phyloP scores from a whole-genome alignment of 805 yeast genomes.

The Suhomyces emberorum region DNA sequence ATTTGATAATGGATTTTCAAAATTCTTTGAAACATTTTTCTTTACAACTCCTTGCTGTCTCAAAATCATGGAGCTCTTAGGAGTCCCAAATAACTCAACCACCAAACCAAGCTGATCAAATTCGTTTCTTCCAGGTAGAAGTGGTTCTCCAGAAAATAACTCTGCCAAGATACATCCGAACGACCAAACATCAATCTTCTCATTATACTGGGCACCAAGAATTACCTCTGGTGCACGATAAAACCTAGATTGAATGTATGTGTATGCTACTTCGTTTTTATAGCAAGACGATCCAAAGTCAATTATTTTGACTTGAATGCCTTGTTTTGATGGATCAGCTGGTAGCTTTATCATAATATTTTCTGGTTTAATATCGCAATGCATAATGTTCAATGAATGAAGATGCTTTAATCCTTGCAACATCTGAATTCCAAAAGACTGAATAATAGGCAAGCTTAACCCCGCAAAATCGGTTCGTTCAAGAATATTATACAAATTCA shows the following conservation, averaged over 20 bases:
- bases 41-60: slow-evolving; percentile 37
- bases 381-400: slow-evolving; percentile 58
- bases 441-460: slow-evolving; percentile 38
- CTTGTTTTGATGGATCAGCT: slow-evolving; percentile 10
- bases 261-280: slow-evolving; percentile 40
- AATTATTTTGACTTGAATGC: slow-evolving; percentile 59
- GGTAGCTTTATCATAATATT: slow-evolving; percentile 60
- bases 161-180: slow-evolving; percentile 44
- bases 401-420: slow-evolving; percentile 58
- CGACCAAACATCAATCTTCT: slow-evolving; percentile 52
- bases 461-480: slow-evolving; percentile 52
- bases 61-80: slow-evolving; percentile 38
- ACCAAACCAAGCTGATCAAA: slow-evolving; percentile 44
- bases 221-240: slow-evolving; percentile 79
- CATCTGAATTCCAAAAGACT: slow-evolving; percentile 51
- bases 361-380: slow-evolving; percentile 86
- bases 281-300: slow-evolving; percentile 76
- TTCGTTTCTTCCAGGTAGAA: slow-evolving; percentile 50
- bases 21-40: slow-evolving; percentile 9
- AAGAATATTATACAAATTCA: slow-evolving; percentile 61
- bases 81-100: slow-evolving; percentile 47
- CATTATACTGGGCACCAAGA: slow-evolving; percentile 58
- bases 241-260: slow-evolving; percentile 62
- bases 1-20: slow-evolving; percentile 13
- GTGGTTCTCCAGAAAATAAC: slow-evolving; percentile 33